These are phyloP conservation scores for Hygrophorus pudorinus DNA, from an alignment of 768 basidiomycete genomes.

Conservation along the genomic window DNA sequence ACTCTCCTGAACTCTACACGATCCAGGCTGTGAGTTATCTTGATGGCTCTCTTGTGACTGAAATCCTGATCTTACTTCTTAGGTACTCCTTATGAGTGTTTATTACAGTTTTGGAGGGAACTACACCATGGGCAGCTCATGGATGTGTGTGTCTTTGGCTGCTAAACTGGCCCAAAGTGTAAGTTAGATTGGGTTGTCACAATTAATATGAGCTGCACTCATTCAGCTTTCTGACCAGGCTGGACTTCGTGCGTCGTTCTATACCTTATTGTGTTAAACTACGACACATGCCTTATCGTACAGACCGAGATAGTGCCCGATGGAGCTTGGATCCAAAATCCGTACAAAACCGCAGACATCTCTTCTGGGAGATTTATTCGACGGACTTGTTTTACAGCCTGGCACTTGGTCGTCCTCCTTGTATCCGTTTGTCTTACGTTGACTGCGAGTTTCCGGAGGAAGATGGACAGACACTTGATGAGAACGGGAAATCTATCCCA, in stretches of 20 bases:
- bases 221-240: slow-evolving; percentile 27
- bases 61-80: no score
- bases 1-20: slow-evolving; percentile 61
- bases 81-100: slow-evolving; percentile 38
- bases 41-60: no score
- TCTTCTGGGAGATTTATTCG: slow-evolving; percentile 75
- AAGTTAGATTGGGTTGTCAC: slow-evolving; percentile 19
- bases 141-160: slow-evolving; percentile 56
- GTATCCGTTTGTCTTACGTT: slow-evolving; percentile 53
- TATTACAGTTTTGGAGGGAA: slow-evolving; percentile 64
- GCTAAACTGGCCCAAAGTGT: slow-evolving; percentile 59
- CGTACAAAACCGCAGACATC: slow-evolving; percentile 52
- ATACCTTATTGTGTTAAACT: not conserved
- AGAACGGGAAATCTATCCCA: no score
- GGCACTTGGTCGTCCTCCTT: slow-evolving; percentile 61
- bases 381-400: slow-evolving; percentile 67
- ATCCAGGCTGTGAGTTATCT: slow-evolving; percentile 43
- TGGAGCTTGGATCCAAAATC: slow-evolving; percentile 56
- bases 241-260: slow-evolving; percentile 49
- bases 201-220: not conserved
- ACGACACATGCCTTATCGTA: not conserved
- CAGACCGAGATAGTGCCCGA: slow-evolving; percentile 56
- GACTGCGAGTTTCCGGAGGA: slow-evolving; percentile 52
- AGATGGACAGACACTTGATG: no score
- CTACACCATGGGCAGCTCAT: slow-evolving; percentile 67